Conservation (phyloP, 139 green algal genomes). For the Axilococcus clingmanii region DNA sequence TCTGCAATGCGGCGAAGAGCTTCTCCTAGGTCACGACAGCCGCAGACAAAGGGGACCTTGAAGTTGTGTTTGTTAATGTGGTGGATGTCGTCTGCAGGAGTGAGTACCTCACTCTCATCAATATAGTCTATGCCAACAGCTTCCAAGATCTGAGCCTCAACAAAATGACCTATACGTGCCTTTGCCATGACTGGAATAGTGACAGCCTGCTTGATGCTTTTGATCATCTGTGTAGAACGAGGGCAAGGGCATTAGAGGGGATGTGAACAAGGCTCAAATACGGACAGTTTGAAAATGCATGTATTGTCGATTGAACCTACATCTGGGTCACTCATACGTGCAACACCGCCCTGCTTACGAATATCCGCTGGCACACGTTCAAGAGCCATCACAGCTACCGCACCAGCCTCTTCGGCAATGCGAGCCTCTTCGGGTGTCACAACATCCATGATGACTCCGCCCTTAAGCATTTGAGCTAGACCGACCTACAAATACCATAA, state of each 20-base stretch:
- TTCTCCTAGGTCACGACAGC: slow-evolving; percentile 97
- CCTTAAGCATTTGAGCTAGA: slow-evolving; percentile 97
- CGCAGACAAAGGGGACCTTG: slow-evolving; percentile 98
- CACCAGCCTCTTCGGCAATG: slow-evolving; percentile 98
- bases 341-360: slow-evolving; percentile 88
- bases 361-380: slow-evolving; percentile 97
- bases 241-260: not conserved
- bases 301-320: slow-evolving; percentile 14
- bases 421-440: slow-evolving; percentile 93
- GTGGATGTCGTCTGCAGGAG: slow-evolving; percentile 94
- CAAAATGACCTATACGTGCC: slow-evolving; percentile 97
- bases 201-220: slow-evolving; percentile 88
- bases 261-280: too few species aligned
- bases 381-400: slow-evolving; percentile 97
- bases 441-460: slow-evolving; percentile 99
- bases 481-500: slow-evolving; percentile 60
- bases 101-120: slow-evolving; percentile 98
- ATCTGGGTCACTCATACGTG: slow-evolving; percentile 90
- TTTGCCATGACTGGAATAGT: slow-evolving; percentile 99
- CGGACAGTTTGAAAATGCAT: too few species aligned
- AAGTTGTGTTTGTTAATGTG: slow-evolving; percentile 99
- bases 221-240: slow-evolving; percentile 68
- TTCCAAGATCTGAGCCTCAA: slow-evolving; percentile 98
- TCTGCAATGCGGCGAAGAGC: slow-evolving; percentile 93
- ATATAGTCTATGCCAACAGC: slow-evolving; percentile 95